Conservation (phyloP, 495 filamentous ascomycete species). For the Pyronema domesticum region DNA sequence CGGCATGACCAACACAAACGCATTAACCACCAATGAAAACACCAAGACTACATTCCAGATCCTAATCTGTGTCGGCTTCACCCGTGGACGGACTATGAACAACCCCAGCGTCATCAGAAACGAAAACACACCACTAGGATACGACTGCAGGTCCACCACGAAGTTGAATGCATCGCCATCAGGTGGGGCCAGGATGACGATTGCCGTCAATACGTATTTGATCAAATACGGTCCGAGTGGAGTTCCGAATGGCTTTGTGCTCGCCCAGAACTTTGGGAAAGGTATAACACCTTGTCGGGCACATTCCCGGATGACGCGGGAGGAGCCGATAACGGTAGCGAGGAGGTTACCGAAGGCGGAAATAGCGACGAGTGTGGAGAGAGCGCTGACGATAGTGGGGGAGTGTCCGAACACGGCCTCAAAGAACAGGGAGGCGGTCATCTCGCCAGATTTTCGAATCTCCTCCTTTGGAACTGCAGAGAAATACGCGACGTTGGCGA, state of each 20-base stretch:
- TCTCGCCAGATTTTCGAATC: background rate
- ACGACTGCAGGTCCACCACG: constrained; percentile 35
- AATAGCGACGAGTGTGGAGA: constrained; percentile 54
- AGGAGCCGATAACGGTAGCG: constrained; percentile 35
- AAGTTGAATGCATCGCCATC: constrained; percentile 41
- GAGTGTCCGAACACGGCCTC: background rate
- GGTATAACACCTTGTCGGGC: constrained; percentile 50
- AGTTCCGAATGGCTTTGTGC: constrained; percentile 47
- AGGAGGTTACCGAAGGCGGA: constrained; percentile 55
- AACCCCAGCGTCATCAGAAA: constrained; percentile 9
- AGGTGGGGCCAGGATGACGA: constrained; percentile 44
- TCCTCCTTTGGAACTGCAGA: constrained; percentile 29
- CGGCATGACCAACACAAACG: too few relatives aligned
- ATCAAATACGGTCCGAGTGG: constrained; percentile 44
- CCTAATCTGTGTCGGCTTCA: too few relatives aligned
- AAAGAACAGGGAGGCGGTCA: background rate
- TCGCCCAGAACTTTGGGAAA: constrained; percentile 41
- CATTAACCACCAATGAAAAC: too few relatives aligned
- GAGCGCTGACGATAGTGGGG: constrained; percentile 33
- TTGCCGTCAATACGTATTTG: constrained; percentile 40
- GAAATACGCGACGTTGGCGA: constrained; percentile 58
- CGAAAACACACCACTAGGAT: constrained; percentile 25
- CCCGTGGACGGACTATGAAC: background rate
- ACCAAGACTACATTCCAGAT: too few relatives aligned
- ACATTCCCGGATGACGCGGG: constrained; percentile 31